These are phyloP conservation scores for Agarophyton chilense DNA, from an alignment of 23 red algal species.

Conservation along the genomic window DNA sequence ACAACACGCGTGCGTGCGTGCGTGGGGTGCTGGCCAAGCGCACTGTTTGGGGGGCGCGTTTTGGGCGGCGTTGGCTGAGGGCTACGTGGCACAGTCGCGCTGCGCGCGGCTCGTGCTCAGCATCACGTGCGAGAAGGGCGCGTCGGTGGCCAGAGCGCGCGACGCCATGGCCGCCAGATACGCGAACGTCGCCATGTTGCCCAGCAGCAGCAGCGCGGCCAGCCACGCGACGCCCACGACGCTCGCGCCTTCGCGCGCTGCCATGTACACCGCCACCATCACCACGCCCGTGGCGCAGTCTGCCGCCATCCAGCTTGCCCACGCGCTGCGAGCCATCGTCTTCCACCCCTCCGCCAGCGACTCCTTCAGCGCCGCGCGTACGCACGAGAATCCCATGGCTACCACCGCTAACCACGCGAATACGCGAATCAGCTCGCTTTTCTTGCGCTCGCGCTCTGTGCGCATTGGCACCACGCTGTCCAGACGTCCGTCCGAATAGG, in stretches of 20 bases:
- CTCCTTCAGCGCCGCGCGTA: background rate
- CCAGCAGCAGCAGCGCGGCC: background rate
- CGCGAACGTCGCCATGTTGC: background rate
- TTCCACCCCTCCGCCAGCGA: background rate
- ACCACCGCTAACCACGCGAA: background rate
- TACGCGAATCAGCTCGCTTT: background rate
- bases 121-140: background rate
- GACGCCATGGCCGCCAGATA: background rate
- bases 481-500: background rate
- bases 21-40: too few species aligned
- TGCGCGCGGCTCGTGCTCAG: background rate
- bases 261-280: background rate
- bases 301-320: background rate
- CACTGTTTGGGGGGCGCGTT: background rate
- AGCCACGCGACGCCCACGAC: background rate
- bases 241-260: background rate
- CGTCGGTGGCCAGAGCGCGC: background rate
- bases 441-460: background rate
- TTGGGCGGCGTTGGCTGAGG: background rate
- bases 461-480: background rate
- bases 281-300: background rate
- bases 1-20: too few species aligned
- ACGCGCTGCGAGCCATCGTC: background rate
- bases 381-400: background rate
- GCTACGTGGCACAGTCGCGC: background rate